Conservation (phyloP, 2,329 filamentous ascomycete species). For the Cylindrodendrum hubeiense region DNA sequence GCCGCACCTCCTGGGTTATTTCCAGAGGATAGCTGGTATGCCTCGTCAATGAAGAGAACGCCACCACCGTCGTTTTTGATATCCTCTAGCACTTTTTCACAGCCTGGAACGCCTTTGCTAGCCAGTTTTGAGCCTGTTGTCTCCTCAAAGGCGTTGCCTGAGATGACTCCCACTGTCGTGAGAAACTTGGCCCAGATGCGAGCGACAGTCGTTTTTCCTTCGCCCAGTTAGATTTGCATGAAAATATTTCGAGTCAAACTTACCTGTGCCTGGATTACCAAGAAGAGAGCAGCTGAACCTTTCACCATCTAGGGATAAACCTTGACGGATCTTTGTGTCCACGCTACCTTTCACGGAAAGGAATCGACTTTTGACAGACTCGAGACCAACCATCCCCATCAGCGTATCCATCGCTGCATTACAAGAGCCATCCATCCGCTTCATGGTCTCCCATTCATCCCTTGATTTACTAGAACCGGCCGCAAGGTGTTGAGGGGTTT, state of each 20-base stretch:
- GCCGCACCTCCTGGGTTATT: slow-evolving; percentile 68
- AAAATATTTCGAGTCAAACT: slow-evolving; percentile 26
- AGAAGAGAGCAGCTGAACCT: slow-evolving; percentile 73
- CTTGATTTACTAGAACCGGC: slow-evolving; percentile 46
- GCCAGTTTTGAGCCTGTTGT: slow-evolving; percentile 77
- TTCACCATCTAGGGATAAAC: slow-evolving; percentile 65
- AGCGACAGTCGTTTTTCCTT: slow-evolving; percentile 79
- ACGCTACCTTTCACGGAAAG: slow-evolving; percentile 73
- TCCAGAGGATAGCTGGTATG: slow-evolving; percentile 77
- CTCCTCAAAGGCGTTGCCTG: slow-evolving; percentile 72
- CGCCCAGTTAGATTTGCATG: slow-evolving; percentile 13
- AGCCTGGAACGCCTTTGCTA: slow-evolving; percentile 69
- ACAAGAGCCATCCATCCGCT: slow-evolving; percentile 61
- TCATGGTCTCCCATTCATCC: slow-evolving; percentile 73
- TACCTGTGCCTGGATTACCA: slow-evolving; percentile 82
- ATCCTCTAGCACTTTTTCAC: slow-evolving; percentile 60
- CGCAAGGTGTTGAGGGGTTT: background rate
- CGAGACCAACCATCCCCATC: slow-evolving; percentile 79
- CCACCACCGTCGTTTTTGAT: slow-evolving; percentile 73
- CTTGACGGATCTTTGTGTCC: slow-evolving; percentile 71
- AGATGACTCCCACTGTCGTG: slow-evolving; percentile 69
- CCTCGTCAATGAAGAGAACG: slow-evolving; percentile 82
- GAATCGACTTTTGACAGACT: slow-evolving; percentile 75
- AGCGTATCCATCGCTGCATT: slow-evolving; percentile 71
- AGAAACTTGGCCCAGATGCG: slow-evolving; percentile 77